Percentiles rank a stretch among this genome's conserved stretches.
Conservation (phyloP, 495 filamentous ascomycete genomes). For the Aspergillus sclerotioniger region DNA sequence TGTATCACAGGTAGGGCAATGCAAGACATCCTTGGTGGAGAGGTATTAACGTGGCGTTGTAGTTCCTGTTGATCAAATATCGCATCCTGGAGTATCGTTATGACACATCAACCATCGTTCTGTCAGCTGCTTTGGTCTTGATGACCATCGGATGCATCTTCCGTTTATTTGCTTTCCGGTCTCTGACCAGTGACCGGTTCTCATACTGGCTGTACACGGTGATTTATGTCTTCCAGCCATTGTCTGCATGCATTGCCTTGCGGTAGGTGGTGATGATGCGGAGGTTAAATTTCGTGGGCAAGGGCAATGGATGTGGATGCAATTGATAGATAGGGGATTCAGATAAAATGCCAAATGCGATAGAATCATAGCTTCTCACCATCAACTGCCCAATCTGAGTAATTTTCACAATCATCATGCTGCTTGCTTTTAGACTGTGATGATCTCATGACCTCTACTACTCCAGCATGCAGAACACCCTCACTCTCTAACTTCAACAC, state of each 20-base stretch:
- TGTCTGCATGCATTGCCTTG: not conserved
- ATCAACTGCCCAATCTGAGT: too few relatives aligned
- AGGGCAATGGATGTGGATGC: not conserved
- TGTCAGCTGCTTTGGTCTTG: not conserved
- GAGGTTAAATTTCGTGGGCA: too few relatives aligned
- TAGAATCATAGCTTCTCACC: too few relatives aligned
- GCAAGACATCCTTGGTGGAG: too few relatives aligned
- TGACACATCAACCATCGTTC: not conserved
- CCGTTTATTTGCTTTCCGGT: not conserved
- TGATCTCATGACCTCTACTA: not conserved
- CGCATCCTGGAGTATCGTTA: slow-evolving; percentile 1
- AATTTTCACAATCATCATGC: too few relatives aligned
- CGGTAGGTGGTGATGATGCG: not conserved
- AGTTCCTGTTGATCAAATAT: slow-evolving; percentile 1
- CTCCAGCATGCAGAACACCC: not conserved
- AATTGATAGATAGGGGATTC: not conserved
- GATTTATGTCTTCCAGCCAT: not conserved
- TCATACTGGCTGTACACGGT: slow-evolving; percentile 4
- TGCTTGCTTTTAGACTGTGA: not conserved
- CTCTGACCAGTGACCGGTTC: not conserved
- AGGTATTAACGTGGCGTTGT: not conserved
- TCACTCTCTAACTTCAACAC: not conserved
- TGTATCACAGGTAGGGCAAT: not conserved
- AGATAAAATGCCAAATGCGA: too few relatives aligned
- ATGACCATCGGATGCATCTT: not conserved